Evolutionary conservation across 805 yeast genomes (phyloP).

Genomic region (Kluyveromyces dobzhanskii): DNA sequence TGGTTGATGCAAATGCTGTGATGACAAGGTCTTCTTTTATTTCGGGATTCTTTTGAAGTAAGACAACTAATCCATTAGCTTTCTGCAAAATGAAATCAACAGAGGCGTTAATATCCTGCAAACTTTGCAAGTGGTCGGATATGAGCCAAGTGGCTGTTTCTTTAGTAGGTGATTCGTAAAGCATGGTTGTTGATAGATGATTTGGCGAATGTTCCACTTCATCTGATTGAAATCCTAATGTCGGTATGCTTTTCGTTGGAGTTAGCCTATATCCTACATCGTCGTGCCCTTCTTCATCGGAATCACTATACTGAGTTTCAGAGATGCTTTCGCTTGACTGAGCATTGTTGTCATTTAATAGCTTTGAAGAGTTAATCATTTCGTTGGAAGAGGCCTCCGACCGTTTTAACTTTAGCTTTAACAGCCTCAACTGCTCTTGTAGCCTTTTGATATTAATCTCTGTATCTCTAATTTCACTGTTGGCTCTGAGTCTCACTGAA

Average conservation of each 20-base stretch:
- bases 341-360: not conserved
- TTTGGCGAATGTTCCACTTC: constrained; percentile 2
- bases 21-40: constrained; percentile 58
- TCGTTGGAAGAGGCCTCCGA: constrained; percentile 1
- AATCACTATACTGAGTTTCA: constrained; percentile 1
- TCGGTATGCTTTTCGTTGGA: constrained; percentile 1
- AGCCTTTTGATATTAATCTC: constrained; percentile 23
- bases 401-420: constrained; percentile 20
- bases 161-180: constrained; percentile 4
- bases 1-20: constrained; percentile 44
- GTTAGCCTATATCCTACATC: not conserved
- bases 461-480: constrained; percentile 26
- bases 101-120: constrained; percentile 22
- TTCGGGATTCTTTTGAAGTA: constrained; percentile 49
- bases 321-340: not conserved
- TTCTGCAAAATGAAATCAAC: constrained; percentile 34
- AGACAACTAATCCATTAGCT: constrained; percentile 55
- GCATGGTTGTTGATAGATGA: constrained; percentile 1
- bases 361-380: not conserved
- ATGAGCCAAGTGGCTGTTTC: constrained; percentile 31
- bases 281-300: not conserved
- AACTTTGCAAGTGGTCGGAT: constrained; percentile 28
- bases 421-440: constrained; percentile 18
- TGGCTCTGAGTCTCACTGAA: constrained; percentile 27
- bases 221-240: constrained; percentile 3